phyloP scores from a whole-genome alignment of 352 stramenopile genomes.

The Phytophthora constricta region DNA sequence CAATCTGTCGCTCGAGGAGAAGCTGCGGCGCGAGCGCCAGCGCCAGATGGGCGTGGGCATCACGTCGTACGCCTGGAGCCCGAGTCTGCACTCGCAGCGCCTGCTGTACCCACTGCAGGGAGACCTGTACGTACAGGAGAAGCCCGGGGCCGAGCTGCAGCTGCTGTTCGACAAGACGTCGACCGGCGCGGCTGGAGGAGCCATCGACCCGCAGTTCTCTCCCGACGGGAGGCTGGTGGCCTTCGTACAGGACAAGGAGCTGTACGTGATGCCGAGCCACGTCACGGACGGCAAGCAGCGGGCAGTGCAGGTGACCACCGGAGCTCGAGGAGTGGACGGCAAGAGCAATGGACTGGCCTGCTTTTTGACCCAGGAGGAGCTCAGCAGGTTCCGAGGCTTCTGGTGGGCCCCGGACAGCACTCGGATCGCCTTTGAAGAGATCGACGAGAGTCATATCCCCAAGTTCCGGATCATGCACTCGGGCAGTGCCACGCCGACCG shows the following conservation, averaged over 20 bases:
- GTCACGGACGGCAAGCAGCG: slow-evolving; percentile 40
- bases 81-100: slow-evolving; percentile 57
- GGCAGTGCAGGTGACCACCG: slow-evolving; percentile 76
- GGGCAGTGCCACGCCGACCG: slow-evolving; percentile 70
- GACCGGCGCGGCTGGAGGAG: slow-evolving; percentile 68
- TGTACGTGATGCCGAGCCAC: slow-evolving; percentile 90
- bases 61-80: slow-evolving; percentile 91
- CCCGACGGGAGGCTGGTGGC: slow-evolving; percentile 93
- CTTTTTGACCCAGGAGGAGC: slow-evolving; percentile 98
- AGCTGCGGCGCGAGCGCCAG: slow-evolving; percentile 90
- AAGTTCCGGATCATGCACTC: slow-evolving; percentile 97
- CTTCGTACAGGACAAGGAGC: slow-evolving; percentile 94
- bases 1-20: slow-evolving; percentile 91
- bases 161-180: slow-evolving; percentile 90
- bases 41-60: slow-evolving; percentile 93
- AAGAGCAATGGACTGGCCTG: slow-evolving; percentile 95
- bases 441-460: slow-evolving; percentile 95
- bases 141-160: slow-evolving; percentile 63
- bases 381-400: slow-evolving; percentile 96
- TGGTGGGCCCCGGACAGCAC: slow-evolving; percentile 94
- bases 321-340: slow-evolving; percentile 68
- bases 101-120: slow-evolving; percentile 93
- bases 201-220: slow-evolving; percentile 94
- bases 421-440: slow-evolving; percentile 89
- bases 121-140: slow-evolving; percentile 95